Percentiles rank a stretch among this genome's conserved stretches.
phyloP scores from a whole-genome alignment of 176 grass and related monocot species.

The Triticum turgidum region DNA sequence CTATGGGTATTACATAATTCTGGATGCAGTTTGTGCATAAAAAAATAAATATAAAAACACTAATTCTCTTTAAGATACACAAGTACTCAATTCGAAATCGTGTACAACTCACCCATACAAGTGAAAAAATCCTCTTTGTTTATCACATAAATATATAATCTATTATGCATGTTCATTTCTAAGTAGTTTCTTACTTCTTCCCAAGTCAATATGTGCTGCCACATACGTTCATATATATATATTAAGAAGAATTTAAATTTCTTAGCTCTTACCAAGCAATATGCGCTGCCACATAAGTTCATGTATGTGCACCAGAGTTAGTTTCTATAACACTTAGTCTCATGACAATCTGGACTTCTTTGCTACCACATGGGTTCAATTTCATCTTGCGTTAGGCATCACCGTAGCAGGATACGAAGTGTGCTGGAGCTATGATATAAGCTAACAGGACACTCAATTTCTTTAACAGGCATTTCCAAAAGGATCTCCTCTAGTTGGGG shows the following conservation, averaged over 20 bases:
- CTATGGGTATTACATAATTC: too few relatives aligned
- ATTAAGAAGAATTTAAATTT: not conserved
- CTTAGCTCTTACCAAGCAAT: not conserved
- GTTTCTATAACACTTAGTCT: not conserved
- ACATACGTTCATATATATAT: too few relatives aligned
- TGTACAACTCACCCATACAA: not conserved
- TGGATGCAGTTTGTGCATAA: too few relatives aligned
- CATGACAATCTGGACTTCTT: too few relatives aligned
- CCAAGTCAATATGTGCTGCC: too few relatives aligned
- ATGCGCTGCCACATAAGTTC: too few relatives aligned
- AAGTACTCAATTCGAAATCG: not conserved
- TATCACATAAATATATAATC: not conserved
- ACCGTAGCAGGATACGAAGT: too few relatives aligned
- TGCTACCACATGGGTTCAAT: too few relatives aligned
- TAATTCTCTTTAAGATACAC: not conserved
- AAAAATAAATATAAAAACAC: too few relatives aligned
- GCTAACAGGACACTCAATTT: not conserved
- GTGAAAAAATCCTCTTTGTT: not conserved
- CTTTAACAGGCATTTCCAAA: constrained; percentile 46
- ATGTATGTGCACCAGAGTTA: too few relatives aligned
- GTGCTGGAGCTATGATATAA: not conserved
- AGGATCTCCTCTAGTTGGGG: constrained; percentile 22
- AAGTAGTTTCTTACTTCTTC: too few relatives aligned
- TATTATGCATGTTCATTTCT: not conserved
- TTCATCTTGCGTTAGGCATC: too few relatives aligned